Conservation (phyloP, 2,329 filamentous ascomycete species). For the Colletotrichum sp. region DNA sequence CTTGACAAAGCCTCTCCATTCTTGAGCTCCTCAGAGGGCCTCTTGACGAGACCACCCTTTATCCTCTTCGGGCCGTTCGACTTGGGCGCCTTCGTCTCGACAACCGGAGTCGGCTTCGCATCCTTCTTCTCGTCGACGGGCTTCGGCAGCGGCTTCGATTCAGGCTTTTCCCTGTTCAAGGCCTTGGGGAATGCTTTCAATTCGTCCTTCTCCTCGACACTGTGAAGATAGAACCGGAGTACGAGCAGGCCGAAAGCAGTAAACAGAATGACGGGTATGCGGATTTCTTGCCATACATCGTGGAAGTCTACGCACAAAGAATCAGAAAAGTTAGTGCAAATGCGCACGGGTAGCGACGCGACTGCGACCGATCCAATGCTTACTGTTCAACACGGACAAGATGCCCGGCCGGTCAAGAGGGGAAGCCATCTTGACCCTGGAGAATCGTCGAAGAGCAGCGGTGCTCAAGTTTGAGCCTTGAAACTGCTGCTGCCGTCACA, state of each 20-base stretch:
- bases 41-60: constrained; percentile 43
- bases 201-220: constrained; percentile 7
- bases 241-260: constrained; percentile 11
- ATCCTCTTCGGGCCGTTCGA: constrained; percentile 53
- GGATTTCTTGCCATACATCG: constrained; percentile 22
- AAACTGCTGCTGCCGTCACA: neutral
- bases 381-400: constrained; percentile 9
- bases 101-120: constrained; percentile 10
- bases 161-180: constrained; percentile 4
- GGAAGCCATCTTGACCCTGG: neutral
- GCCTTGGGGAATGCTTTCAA: constrained; percentile 16
- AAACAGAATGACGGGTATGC: constrained; percentile 20
- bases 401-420: neutral
- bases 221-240: constrained; percentile 21
- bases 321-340: neutral
- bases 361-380: neutral
- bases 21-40: neutral
- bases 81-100: constrained; percentile 33
- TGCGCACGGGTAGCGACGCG: neutral
- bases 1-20: constrained; percentile 35
- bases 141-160: neutral
- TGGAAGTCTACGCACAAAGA: constrained; percentile 4
- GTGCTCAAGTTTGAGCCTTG: constrained; percentile 3
- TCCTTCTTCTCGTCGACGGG: constrained; percentile 18
- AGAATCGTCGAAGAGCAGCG: neutral